Evolutionary conservation across 2,329 filamentous ascomycete genomes (phyloP).

Genomic region (Proliferodiscus dingleyae): DNA sequence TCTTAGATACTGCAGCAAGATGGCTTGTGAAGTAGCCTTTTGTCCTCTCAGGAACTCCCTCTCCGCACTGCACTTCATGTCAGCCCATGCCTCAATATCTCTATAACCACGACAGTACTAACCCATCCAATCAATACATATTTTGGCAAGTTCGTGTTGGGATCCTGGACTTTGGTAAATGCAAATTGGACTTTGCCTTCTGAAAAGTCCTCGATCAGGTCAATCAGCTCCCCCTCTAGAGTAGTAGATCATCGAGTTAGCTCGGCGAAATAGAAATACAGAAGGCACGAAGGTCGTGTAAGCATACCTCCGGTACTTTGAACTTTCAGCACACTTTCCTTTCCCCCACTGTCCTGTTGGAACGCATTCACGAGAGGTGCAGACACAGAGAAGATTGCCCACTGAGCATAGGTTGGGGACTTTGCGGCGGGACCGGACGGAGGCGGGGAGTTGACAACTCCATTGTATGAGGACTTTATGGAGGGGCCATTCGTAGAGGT

Average conservation of each 20-base stretch:
- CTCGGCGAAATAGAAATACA: too few species aligned
- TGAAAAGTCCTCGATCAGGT: slow-evolving; percentile 92
- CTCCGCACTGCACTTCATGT: slow-evolving; percentile 64
- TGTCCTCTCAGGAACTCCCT: slow-evolving; percentile 94
- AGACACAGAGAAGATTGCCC: slow-evolving; percentile 91
- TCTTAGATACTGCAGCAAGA: slow-evolving; percentile 79
- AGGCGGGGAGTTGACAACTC: slow-evolving; percentile 56
- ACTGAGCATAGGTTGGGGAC: slow-evolving; percentile 83
- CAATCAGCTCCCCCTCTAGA: slow-evolving; percentile 81
- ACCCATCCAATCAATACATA: slow-evolving; percentile 88
- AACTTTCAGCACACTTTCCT: slow-evolving; percentile 94
- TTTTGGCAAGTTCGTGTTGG: slow-evolving; percentile 85
- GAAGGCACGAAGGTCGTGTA: background rate
- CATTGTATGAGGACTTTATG: slow-evolving; percentile 79
- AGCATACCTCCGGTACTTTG: slow-evolving; percentile 75
- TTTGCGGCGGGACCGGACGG: slow-evolving; percentile 52
- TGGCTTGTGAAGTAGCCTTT: slow-evolving; percentile 99
- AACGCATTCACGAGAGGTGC: slow-evolving; percentile 91
- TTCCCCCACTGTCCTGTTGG: slow-evolving; percentile 71
- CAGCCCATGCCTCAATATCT: slow-evolving; percentile 14
- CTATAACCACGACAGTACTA: slow-evolving; percentile 23
- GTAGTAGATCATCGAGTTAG: background rate
- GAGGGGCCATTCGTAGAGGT: slow-evolving; percentile 74
- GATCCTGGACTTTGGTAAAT: slow-evolving; percentile 93
- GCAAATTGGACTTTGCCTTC: slow-evolving; percentile 96